Conservation (phyloP, 495 filamentous ascomycete species). For the Penicillium turbatum region DNA sequence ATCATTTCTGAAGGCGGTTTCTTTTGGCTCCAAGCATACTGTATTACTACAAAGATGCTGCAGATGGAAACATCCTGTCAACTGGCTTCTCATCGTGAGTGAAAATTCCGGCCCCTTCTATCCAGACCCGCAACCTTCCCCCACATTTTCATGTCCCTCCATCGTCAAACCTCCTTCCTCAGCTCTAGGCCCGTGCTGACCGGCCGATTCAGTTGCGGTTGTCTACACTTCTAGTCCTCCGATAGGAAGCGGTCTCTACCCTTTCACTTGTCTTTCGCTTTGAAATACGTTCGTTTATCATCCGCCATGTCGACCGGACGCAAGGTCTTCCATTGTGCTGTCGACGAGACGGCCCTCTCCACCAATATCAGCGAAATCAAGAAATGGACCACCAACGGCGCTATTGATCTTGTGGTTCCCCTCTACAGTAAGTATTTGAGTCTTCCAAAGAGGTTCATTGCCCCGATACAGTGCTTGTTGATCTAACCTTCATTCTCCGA, state of each 20-base stretch:
- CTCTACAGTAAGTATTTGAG: conserved; percentile 55
- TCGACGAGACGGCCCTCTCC: conserved; percentile 67
- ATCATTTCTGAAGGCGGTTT: conserved; percentile 3
- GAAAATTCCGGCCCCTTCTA: background rate
- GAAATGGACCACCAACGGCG: conserved; percentile 60
- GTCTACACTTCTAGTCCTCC: conserved; percentile 30
- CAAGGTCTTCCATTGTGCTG: conserved; percentile 69
- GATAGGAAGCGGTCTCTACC: conserved; percentile 30
- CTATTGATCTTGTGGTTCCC: conserved; percentile 63
- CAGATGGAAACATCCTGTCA: conserved; percentile 29
- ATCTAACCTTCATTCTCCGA: conserved; percentile 14
- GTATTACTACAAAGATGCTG: conserved; percentile 38
- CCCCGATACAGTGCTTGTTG: background rate
- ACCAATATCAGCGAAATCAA: conserved; percentile 67
- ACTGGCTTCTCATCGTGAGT: conserved; percentile 38
- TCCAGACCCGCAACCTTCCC: conserved; percentile 17
- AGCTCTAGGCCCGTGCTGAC: conserved; percentile 30
- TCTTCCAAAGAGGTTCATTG: background rate
- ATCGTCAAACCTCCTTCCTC: conserved; percentile 34
- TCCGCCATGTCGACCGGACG: conserved; percentile 45
- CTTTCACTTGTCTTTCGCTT: conserved; percentile 9
- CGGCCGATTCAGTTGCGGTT: conserved; percentile 29
- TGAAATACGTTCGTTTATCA: conserved; percentile 10
- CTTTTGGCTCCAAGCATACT: background rate
- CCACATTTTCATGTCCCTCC: conserved; percentile 38